Conservation (phyloP, 192 early-diverging fungal species). For the Martensiomyces pterosporus region DNA sequence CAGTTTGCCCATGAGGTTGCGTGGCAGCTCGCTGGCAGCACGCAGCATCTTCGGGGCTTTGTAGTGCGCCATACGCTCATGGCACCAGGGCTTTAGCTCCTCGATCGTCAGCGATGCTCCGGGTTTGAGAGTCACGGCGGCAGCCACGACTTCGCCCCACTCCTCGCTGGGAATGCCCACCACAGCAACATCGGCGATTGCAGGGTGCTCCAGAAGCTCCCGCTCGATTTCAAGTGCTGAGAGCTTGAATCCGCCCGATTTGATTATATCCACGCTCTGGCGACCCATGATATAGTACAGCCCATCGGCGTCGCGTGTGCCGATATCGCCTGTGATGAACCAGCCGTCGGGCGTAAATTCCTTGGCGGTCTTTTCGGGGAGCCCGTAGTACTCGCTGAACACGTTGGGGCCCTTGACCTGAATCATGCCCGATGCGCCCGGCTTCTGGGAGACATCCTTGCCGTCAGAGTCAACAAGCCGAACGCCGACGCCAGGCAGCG, state of each 20-base stretch:
- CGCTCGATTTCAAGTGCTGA: constrained; percentile 82
- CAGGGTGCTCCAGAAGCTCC: constrained; percentile 60
- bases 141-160: constrained; percentile 75
- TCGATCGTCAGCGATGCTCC: constrained; percentile 20
- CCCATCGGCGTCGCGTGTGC: constrained; percentile 52
- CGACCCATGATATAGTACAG: constrained; percentile 75
- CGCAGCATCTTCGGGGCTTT: constrained; percentile 64
- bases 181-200: constrained; percentile 67
- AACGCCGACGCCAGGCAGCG: constrained; percentile 65
- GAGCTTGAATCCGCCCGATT: constrained; percentile 85
- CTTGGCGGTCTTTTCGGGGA: constrained; percentile 64
- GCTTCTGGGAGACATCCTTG: constrained; percentile 48
- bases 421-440: constrained; percentile 63
- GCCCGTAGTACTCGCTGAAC: constrained; percentile 74
- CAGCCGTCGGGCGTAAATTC: constrained; percentile 71
- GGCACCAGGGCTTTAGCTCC: constrained; percentile 51
- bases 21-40: constrained; percentile 58
- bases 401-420: constrained; percentile 69
- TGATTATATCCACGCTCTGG: constrained; percentile 79
- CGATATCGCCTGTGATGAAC: constrained; percentile 83
- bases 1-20: constrained; percentile 88
- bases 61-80: constrained; percentile 66
- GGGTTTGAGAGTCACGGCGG: constrained; percentile 54
- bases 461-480: constrained; percentile 52
- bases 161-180: constrained; percentile 68